Evolutionary conservation across 176 grass and related monocot species (phyloP).

Genomic region (Ensete glaucum): DNA sequence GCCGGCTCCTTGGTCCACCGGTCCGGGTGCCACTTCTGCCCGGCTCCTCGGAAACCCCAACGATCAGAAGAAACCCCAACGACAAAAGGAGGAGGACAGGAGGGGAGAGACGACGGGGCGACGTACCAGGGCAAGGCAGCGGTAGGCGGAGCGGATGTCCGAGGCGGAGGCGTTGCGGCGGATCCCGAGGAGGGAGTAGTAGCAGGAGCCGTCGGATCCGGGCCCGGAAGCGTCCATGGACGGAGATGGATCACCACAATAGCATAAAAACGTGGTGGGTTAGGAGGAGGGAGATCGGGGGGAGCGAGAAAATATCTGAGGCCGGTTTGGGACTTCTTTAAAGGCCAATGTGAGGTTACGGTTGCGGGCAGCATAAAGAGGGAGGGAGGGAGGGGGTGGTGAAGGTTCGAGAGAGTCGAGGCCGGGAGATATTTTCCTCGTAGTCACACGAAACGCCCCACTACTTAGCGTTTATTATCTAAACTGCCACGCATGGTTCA

Average conservation of each 20-base stretch:
- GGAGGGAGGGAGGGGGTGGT: too few species aligned
- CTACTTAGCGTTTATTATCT: conserved; percentile 20
- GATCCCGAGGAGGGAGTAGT: conserved; percentile 73
- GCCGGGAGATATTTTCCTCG: background rate
- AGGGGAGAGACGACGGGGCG: background rate
- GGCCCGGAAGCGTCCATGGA: conserved; percentile 49
- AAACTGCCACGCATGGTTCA: background rate
- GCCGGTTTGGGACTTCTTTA: background rate
- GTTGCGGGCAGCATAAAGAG: background rate
- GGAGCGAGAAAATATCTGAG: background rate
- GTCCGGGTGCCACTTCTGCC: conserved; percentile 95
- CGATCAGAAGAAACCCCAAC: background rate
- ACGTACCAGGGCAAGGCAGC: conserved; percentile 76
- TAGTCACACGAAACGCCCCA: conserved; percentile 2
- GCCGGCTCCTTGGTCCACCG: conserved; percentile 66
- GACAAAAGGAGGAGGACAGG: background rate
- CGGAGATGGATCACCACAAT: conserved; percentile 1
- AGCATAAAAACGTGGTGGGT: background rate
- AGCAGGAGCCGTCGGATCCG: conserved; percentile 76
- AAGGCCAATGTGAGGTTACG: background rate
- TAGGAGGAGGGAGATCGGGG: background rate
- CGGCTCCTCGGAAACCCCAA: conserved; percentile 6
- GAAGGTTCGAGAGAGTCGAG: conserved; percentile 86
- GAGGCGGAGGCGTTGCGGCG: conserved; percentile 62
- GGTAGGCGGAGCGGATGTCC: conserved; percentile 76